phyloP scores from a whole-genome alignment of 768 basidiomycete genomes.

The Suillus cothurnatus region DNA sequence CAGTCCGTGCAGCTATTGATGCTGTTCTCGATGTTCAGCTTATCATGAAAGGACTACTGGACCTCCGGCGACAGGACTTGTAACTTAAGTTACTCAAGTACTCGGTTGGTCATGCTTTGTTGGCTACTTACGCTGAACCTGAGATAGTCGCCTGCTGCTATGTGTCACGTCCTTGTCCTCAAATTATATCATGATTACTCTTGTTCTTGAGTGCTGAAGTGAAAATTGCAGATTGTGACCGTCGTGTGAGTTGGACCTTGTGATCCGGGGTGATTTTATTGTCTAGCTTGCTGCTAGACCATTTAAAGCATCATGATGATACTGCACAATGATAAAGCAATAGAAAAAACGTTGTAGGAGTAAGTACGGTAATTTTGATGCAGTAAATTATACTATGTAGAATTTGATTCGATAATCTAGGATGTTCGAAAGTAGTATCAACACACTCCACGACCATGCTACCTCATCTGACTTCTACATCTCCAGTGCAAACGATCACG shows the following conservation, averaged over 20 bases:
- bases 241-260: background rate
- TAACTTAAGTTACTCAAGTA: constrained; percentile 30
- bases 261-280: background rate
- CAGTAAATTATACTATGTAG: background rate
- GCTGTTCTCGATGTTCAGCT: constrained; percentile 80
- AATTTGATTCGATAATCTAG: background rate
- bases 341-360: background rate
- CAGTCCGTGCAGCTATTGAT: constrained; percentile 68
- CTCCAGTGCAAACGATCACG: background rate
- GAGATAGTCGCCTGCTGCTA: background rate
- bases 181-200: background rate
- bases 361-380: background rate
- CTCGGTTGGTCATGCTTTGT: background rate
- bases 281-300: background rate
- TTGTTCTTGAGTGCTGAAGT: background rate
- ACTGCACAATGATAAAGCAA: background rate
- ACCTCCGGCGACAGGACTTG: constrained; percentile 73
- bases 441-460: background rate
- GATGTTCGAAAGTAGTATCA: background rate
- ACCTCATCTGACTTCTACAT: background rate
- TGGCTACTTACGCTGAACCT: background rate
- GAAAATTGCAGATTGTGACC: background rate
- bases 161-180: background rate
- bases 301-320: background rate
- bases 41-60: constrained; percentile 83